Evolutionary conservation across 192 early-diverging fungal species (phyloP).

Genomic region (Glomus cerebriforme): DNA sequence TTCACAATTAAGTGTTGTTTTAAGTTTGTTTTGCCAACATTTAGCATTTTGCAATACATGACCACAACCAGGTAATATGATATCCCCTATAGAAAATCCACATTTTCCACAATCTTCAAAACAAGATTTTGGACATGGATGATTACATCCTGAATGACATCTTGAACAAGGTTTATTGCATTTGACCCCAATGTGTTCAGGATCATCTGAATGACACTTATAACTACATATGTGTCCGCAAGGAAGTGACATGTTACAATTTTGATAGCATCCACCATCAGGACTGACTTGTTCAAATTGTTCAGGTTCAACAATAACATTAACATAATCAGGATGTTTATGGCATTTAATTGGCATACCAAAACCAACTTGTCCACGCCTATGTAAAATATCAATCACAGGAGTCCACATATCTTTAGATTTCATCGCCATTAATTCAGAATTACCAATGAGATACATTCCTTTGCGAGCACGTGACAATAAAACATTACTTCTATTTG

Average conservation of each 20-base stretch:
- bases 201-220: constrained; percentile 30
- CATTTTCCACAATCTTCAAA: constrained; percentile 52
- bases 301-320: constrained; percentile 32
- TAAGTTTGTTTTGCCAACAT: constrained; percentile 17
- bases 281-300: constrained; percentile 45
- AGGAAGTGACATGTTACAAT: constrained; percentile 42
- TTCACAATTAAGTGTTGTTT: not conserved
- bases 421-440: too few species aligned
- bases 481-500: too few species aligned
- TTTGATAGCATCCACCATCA: constrained; percentile 52
- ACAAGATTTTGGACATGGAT: constrained; percentile 50
- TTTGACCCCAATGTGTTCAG: constrained; percentile 40
- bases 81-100: constrained; percentile 30
- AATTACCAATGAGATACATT: too few species aligned
- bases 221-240: constrained; percentile 58
- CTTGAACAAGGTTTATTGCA: constrained; percentile 49
- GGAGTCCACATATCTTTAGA: constrained; percentile 41
- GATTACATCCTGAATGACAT: constrained; percentile 42
- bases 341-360: constrained; percentile 52
- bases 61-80: too few species aligned
- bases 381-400: constrained; percentile 42
- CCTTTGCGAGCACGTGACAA: too few species aligned
- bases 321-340: constrained; percentile 44
- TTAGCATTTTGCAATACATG: too few species aligned
- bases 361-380: constrained; percentile 36